phyloP scores from a whole-genome alignment of 78 protist species.

The Anaeramoeba ignava region DNA sequence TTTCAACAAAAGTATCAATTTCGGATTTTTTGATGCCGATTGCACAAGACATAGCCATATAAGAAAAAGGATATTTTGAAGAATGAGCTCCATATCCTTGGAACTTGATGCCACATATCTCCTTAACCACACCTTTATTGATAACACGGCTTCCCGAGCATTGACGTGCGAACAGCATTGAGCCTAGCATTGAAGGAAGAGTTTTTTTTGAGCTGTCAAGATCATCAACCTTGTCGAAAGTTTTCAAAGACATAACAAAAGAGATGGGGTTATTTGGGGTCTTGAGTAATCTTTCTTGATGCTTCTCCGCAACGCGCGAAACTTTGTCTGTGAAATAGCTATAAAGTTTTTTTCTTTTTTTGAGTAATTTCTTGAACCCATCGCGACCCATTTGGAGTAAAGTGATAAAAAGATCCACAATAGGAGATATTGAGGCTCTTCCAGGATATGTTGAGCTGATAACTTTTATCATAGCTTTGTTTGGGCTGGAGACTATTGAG shows the following conservation, averaged over 20 bases:
- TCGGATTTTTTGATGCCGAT: slow-evolving; percentile 10
- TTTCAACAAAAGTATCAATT: slow-evolving; percentile 1
- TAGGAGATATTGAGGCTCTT: slow-evolving; percentile 67
- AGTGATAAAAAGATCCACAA: slow-evolving; percentile 82
- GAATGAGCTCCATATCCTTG: slow-evolving; percentile 8
- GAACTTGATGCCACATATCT: not conserved
- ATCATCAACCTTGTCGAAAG: not conserved
- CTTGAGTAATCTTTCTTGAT: not conserved
- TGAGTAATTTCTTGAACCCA: slow-evolving; percentile 20
- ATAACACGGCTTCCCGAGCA: slow-evolving; percentile 64
- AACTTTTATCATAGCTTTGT: slow-evolving; percentile 13
- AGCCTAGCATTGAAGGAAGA: slow-evolving; percentile 56
- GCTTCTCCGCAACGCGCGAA: slow-evolving; percentile 13
- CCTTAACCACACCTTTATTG: not conserved
- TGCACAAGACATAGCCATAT: slow-evolving; percentile 21
- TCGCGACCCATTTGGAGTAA: slow-evolving; percentile 69
- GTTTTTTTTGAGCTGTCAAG: not conserved
- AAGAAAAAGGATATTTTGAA: slow-evolving; percentile 10
- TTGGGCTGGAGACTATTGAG: slow-evolving; percentile 30
- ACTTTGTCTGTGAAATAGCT: not conserved
- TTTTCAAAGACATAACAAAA: slow-evolving; percentile 28
- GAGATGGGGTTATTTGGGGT: slow-evolving; percentile 47
- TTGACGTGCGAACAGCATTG: slow-evolving; percentile 55
- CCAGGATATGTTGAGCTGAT: slow-evolving; percentile 47
- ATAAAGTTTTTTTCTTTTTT: not conserved